phyloP scores from a whole-genome alignment of 1,284 basidiomycete species.

The Schizophyllum commune region DNA sequence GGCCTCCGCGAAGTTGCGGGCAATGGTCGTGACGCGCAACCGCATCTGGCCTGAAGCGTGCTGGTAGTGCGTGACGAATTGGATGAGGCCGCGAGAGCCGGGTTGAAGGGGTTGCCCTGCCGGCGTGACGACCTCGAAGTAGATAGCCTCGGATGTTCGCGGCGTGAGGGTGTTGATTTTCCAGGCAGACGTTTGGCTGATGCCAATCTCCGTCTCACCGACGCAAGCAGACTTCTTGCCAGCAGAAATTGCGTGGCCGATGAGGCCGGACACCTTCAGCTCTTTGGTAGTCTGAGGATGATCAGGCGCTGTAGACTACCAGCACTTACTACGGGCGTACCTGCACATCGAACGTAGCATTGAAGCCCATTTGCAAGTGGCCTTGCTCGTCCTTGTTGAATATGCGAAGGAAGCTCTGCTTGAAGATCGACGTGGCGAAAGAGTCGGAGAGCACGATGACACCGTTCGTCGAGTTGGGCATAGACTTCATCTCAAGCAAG shows the following conservation, averaged over 20 bases:
- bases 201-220: conserved; percentile 98
- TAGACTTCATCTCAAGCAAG: conserved; percentile 93
- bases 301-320: not conserved
- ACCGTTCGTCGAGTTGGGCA: conserved; percentile 94
- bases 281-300: conserved; percentile 87
- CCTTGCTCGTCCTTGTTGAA: conserved; percentile 95
- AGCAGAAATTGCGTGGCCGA: conserved; percentile 95
- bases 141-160: conserved; percentile 85
- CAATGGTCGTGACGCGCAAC: conserved; percentile 93
- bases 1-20: conserved; percentile 95
- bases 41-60: conserved; percentile 93
- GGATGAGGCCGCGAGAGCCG: conserved; percentile 91
- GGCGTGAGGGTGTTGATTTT: conserved; percentile 91
- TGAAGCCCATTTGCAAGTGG: conserved; percentile 95
- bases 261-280: conserved; percentile 95
- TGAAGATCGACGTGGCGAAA: conserved; percentile 98
- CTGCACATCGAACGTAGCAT: conserved; percentile 97
- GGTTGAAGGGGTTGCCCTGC: conserved; percentile 90
- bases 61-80: conserved; percentile 99
- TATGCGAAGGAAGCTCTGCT: conserved; percentile 92
- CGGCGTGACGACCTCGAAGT: conserved; percentile 99
- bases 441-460: conserved; percentile 96
- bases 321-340: conserved; percentile 30
- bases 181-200: conserved; percentile 99
- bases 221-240: conserved; percentile 97